A percentile compares a stretch with the other conserved stretches of the same genome.
Conservation (phyloP, 2,329 filamentous ascomycete genomes). For the Pseudogymnoascus sp. region DNA sequence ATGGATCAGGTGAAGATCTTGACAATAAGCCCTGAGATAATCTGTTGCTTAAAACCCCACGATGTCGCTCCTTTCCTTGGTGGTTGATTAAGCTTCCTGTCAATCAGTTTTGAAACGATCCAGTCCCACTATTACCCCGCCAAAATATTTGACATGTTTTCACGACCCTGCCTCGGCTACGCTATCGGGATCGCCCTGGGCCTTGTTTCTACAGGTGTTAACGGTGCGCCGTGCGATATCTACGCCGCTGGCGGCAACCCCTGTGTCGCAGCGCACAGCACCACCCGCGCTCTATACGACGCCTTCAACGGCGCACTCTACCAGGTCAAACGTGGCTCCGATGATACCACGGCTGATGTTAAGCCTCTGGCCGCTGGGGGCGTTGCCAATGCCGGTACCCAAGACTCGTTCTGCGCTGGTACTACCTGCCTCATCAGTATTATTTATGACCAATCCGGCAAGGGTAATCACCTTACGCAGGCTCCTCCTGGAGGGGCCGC, state of each 20-base stretch:
- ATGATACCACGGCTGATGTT: slow-evolving; percentile 21
- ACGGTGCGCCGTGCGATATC: slow-evolving; percentile 51
- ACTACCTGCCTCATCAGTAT: slow-evolving; percentile 57
- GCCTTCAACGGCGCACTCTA: slow-evolving; percentile 46
- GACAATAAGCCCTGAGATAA: background rate
- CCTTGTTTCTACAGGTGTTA: slow-evolving; percentile 31
- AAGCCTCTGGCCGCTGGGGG: slow-evolving; percentile 47
- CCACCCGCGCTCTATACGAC: slow-evolving; percentile 52
- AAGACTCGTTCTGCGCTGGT: slow-evolving; percentile 52
- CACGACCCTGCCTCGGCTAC: slow-evolving; percentile 14
- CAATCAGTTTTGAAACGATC: slow-evolving; percentile 2
- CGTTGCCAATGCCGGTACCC: slow-evolving; percentile 51
- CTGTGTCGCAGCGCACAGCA: slow-evolving; percentile 54
- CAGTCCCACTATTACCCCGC: slow-evolving; percentile 8
- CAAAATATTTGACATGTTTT: slow-evolving; percentile 15
- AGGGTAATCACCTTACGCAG: slow-evolving; percentile 54
- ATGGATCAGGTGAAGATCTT: slow-evolving; percentile 13
- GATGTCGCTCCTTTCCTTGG: slow-evolving; percentile 1
- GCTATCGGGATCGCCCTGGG: slow-evolving; percentile 25
- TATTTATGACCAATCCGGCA: slow-evolving; percentile 60
- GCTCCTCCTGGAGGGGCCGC: slow-evolving; percentile 49
- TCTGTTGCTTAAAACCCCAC: background rate
- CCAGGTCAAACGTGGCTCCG: slow-evolving; percentile 46
- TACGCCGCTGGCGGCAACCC: slow-evolving; percentile 48
- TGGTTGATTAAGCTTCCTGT: slow-evolving; percentile 11